These are phyloP conservation scores for Serendipita indica DNA, from an alignment of 768 basidiomycete species.

Conservation along the genomic window DNA sequence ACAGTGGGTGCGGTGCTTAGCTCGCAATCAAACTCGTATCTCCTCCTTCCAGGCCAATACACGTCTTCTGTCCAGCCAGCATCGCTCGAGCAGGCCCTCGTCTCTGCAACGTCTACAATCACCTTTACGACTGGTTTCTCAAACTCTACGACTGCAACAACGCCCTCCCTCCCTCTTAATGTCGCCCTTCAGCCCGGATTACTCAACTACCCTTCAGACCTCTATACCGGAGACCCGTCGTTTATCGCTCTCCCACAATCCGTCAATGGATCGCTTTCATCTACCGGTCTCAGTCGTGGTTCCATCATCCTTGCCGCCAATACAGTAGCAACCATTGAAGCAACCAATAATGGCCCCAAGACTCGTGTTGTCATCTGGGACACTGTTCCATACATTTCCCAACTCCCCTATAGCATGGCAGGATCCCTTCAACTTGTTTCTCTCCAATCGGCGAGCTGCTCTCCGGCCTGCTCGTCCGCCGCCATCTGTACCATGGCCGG, in stretches of 20 bases:
- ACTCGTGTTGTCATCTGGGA: conserved; percentile 63
- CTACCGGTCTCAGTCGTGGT: conserved; percentile 36
- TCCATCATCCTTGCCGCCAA: conserved; percentile 58
- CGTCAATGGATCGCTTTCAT: conserved; percentile 27
- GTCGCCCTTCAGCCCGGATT: conserved; percentile 54
- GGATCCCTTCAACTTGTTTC: conserved; percentile 46
- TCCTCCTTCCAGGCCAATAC: conserved; percentile 67
- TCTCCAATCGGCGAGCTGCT: conserved; percentile 60
- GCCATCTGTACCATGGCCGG: conserved; percentile 60
- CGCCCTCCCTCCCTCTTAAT: conserved; percentile 48
- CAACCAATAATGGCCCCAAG: conserved; percentile 30
- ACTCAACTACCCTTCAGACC: conserved; percentile 42
- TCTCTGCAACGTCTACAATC: conserved; percentile 45
- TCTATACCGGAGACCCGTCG: conserved; percentile 50
- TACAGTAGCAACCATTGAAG: conserved; percentile 49
- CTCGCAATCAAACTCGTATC: conserved; percentile 32
- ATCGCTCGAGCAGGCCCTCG: conserved; percentile 51
- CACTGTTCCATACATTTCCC: conserved; percentile 55
- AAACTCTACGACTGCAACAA: conserved; percentile 30
- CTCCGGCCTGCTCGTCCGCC: conserved; percentile 55
- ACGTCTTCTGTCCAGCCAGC: conserved; percentile 54
- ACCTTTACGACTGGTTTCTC: conserved; percentile 48
- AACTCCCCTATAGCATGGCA: conserved; percentile 36
- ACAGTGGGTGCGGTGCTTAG: conserved; percentile 55
- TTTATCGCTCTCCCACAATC: conserved; percentile 43